These are phyloP conservation scores for Fusarium humuli DNA, from an alignment of 2,329 filamentous ascomycete species.

Conservation along the genomic window DNA sequence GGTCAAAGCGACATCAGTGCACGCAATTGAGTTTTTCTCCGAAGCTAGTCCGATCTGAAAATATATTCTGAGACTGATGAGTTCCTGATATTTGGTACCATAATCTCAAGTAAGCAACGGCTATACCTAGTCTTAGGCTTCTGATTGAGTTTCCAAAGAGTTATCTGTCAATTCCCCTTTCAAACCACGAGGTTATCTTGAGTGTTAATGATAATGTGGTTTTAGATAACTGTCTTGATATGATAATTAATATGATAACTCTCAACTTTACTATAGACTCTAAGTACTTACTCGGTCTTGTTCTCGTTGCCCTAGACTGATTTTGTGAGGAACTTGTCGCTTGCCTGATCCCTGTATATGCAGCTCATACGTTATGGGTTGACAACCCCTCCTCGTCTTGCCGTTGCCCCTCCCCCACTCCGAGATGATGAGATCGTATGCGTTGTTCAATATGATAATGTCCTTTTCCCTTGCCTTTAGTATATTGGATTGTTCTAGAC, in stretches of 20 bases:
- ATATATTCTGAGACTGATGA: background rate
- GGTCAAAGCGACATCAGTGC: constrained; percentile 6
- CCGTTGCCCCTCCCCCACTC: constrained; percentile 24
- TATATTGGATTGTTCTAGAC: background rate
- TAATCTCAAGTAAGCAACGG: background rate
- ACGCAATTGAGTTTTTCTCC: background rate
- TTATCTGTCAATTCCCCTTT: background rate
- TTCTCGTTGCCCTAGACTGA: background rate
- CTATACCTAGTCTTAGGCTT: background rate
- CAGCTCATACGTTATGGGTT: background rate
- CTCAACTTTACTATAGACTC: background rate
- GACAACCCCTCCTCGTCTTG: background rate
- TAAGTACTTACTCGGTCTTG: background rate
- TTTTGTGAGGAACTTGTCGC: background rate
- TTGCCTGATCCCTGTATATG: constrained; percentile 15
- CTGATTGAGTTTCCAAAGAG: background rate
- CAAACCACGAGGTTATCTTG: background rate
- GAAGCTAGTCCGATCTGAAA: background rate
- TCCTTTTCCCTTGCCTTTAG: constrained; percentile 13
- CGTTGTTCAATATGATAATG: background rate
- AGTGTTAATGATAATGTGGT: background rate
- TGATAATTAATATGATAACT: too few species aligned
- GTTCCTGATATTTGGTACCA: background rate
- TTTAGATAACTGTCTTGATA: background rate
- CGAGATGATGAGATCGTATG: background rate